Evolutionary conservation across 2,329 filamentous ascomycete genomes (phyloP).

Genomic region (Colletotrichum sp.): DNA sequence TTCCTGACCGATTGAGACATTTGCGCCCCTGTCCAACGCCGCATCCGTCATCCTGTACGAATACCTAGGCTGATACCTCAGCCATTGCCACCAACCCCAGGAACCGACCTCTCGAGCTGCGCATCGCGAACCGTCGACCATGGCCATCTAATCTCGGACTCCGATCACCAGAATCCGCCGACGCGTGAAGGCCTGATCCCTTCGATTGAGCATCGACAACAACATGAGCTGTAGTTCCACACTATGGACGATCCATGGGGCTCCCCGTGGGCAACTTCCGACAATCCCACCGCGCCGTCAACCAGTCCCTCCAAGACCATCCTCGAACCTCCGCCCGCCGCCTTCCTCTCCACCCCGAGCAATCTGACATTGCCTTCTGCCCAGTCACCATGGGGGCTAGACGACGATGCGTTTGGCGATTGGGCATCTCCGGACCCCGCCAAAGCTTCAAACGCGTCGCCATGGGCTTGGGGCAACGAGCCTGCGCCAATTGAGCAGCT

Average conservation of each 20-base stretch:
- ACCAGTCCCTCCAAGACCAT: conserved; percentile 36
- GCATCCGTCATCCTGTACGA: background rate
- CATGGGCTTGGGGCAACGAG: conserved; percentile 14
- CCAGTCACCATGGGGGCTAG: conserved; percentile 46
- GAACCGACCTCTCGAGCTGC: background rate
- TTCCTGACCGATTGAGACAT: background rate
- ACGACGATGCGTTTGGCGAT: conserved; percentile 41
- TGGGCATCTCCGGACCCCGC: conserved; percentile 39
- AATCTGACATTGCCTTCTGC: conserved; percentile 27
- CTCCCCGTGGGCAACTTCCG: conserved; percentile 60
- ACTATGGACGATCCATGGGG: conserved; percentile 69
- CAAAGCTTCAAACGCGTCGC: conserved; percentile 18
- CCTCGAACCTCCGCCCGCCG: conserved; percentile 47
- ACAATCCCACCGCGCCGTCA: conserved; percentile 29
- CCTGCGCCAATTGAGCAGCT: conserved; percentile 22
- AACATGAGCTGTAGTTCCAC: conserved; percentile 13
- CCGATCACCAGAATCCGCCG: background rate
- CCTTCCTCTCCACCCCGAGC: conserved; percentile 40
- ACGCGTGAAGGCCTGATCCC: background rate
- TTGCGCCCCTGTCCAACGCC: background rate
- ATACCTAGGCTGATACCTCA: background rate
- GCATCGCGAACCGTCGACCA: background rate
- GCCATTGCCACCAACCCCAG: background rate
- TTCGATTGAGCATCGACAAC: background rate
- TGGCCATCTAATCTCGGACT: background rate